Evolutionary conservation across 202 grass and related monocot genomes (phyloP), one percentile per base, ranked within the genome.

Genomic region (Eragrostis tef): DNA sequence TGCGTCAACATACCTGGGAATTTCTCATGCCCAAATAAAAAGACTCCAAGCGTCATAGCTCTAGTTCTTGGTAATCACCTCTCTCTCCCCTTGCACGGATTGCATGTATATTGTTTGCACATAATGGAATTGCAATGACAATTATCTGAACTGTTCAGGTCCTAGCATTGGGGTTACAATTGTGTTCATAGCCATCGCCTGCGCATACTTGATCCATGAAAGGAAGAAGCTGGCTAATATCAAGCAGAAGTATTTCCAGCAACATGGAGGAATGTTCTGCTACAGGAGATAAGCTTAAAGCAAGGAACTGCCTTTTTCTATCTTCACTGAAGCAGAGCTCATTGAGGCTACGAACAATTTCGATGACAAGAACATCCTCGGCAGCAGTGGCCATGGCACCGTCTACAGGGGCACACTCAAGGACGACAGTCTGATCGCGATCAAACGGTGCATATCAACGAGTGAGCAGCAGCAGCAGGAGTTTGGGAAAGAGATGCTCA

Each of bases 401-500:
- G 81, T 85, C 5, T 91, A 88, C 34, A 78, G 52, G 52, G 81
- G 85, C 11, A 59, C 4, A 0, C 31, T 84, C 47, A 69, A 79
- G 4, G 43, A 69, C 3, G 64, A 64, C 0, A 25, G 49, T 56
- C 36, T 47, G 0, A 43, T 80, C 3, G 86, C 86, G 0, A 12
- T 88, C 48, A 88, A 88, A 74, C 77, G 54, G 17, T 88, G 86
- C 17, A 47, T 79, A 19, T 74, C 16, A 6, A 75, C 77, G 7
- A 45, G 20, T 10, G 81, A 69, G 54, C 62, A 66, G 29, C 56
- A 80, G 24, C 75, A 84, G 6, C 3, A 11, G 36, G 80, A 88
- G 46, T 84, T 88, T 0, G 66, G 73, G 36, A 83, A 83, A 26
- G 86, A 88, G 31, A 84, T 88, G 86, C 10, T 88, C 15, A 88